Base-by-base conservation (phyloP, 73 alveolate genomes). In the Paramecium tetraurelia region DNA sequence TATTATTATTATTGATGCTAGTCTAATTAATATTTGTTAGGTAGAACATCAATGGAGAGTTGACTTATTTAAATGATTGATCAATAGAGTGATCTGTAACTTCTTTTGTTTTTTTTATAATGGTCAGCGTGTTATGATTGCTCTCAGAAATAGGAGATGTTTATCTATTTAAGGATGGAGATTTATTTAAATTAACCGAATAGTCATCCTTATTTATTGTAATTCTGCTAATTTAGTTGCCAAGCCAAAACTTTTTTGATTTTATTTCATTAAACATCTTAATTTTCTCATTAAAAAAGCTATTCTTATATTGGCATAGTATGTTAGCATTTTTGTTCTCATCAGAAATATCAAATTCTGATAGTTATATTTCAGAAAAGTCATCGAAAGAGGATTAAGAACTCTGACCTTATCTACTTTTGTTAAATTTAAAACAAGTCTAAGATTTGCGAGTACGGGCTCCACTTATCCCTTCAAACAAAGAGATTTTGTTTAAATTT, bases 261-360 rank as follows among this genome's bases (percentile, higher is more conserved):
- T 80, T 80, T 29, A 41, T 80, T 35, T 80, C 70, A 80, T 80
- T 80, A 46, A 80, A 80, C 16, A 7, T 10, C 24, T 44, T 80
- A 5, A 80, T 80, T 46, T 41, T 80, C 24, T 80, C 76, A 80
- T 80, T 80, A 80, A 80, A 80, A 46, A 24, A 80, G 27, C 86
- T 72, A 35, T 72, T 43, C 86, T 80, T 80, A 80, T 80, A 44
- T 35, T 41, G 12, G 31, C 76, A 80, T 10, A 80, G 16, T n/a
- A 80, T 80, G 53, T 80, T 46, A n/a, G 90, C 29, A 7, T 24
- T 22, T 43, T 48, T 80, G 48, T 80, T 80, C 58, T 44, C 75
- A 22, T 80, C 70, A 3, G 75, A 44, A n/a, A 80, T 80, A 41
- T 80, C 90, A 41, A 24, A 80, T 43, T 80, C 90, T 80, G 90